phyloP scores from a whole-genome alignment of 768 basidiomycete genomes.

The Psilocybe cubensis region DNA sequence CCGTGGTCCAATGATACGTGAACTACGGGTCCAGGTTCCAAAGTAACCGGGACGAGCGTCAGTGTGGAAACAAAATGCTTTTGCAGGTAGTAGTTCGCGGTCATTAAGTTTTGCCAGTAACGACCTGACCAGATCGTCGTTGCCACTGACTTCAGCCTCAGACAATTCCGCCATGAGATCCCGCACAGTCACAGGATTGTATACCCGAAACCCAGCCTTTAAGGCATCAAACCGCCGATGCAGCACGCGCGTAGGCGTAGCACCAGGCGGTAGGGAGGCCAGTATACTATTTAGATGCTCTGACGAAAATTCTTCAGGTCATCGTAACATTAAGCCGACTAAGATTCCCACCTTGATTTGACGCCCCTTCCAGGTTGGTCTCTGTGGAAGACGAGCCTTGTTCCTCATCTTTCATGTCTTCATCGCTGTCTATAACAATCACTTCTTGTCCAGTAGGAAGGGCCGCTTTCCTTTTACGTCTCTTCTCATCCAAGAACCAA shows the following conservation, averaged over 20 bases:
- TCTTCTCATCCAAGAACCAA: conserved; percentile 53
- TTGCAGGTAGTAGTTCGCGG: conserved; percentile 67
- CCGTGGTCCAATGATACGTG: conserved; percentile 78
- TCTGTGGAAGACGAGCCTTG: conserved; percentile 19
- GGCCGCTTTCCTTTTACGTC: conserved; percentile 23
- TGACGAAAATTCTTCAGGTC: conserved; percentile 17
- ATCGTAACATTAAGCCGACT: background rate
- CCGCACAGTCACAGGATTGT: conserved; percentile 40
- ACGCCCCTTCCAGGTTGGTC: conserved; percentile 36
- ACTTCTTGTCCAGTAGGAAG: conserved; percentile 38
- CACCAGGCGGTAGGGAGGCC: conserved; percentile 33
- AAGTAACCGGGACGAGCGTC: conserved; percentile 92
- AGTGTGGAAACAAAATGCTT: conserved; percentile 81
- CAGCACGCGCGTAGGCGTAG: conserved; percentile 19
- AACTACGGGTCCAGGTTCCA: conserved; percentile 92
- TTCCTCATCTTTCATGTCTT: conserved; percentile 32
- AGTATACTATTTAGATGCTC: conserved; percentile 45
- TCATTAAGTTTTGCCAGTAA: conserved; percentile 65
- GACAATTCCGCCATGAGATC: conserved; percentile 64
- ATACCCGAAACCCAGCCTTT: conserved; percentile 36
- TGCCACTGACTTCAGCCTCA: conserved; percentile 79
- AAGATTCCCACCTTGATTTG: conserved; percentile 41
- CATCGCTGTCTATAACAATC: conserved; percentile 65
- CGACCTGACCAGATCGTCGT: conserved; percentile 68
- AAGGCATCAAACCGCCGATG: conserved; percentile 10